These are phyloP conservation scores for Westerdykella ornata DNA, from an alignment of 2,329 filamentous ascomycete species.

Conservation along the genomic window DNA sequence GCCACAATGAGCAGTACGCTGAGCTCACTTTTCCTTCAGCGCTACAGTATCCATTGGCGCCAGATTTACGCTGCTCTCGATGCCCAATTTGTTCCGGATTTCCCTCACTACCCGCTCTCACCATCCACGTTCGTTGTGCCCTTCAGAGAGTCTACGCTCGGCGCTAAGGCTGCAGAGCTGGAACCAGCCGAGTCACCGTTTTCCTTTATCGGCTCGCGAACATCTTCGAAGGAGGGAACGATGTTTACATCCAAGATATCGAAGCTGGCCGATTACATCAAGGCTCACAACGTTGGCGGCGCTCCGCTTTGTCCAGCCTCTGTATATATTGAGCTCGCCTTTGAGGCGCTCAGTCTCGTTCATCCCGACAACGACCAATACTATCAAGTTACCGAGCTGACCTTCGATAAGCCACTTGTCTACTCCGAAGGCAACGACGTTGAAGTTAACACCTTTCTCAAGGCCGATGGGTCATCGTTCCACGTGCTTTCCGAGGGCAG, in stretches of 20 bases:
- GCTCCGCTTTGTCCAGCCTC: constrained; percentile 4
- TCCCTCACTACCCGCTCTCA: constrained; percentile 3
- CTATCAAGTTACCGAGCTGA: constrained; percentile 1
- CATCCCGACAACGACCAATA: not conserved
- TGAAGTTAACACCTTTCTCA: no score
- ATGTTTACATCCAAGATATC: not conserved
- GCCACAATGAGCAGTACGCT: not conserved
- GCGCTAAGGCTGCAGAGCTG: no score
- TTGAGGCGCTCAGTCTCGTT: not conserved
- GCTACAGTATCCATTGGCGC: not conserved
- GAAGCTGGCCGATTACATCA: constrained; percentile 2
- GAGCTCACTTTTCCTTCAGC: not conserved
- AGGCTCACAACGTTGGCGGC: constrained; percentile 4
- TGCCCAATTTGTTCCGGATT: not conserved
- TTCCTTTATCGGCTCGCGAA: not conserved
- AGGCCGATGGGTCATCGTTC: not conserved
- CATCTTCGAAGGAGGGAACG: not conserved
- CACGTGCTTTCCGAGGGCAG: not conserved
- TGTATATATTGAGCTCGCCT: constrained; percentile 3
- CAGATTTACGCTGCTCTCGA: not conserved
- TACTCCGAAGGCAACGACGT: not conserved
- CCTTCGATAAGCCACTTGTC: constrained; percentile 3
- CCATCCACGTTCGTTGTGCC: not conserved
- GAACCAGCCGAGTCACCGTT: not conserved
- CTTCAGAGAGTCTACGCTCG: not conserved